phyloP scores from a whole-genome alignment of 2,329 filamentous ascomycete species.

The Monilinia fructigena region DNA sequence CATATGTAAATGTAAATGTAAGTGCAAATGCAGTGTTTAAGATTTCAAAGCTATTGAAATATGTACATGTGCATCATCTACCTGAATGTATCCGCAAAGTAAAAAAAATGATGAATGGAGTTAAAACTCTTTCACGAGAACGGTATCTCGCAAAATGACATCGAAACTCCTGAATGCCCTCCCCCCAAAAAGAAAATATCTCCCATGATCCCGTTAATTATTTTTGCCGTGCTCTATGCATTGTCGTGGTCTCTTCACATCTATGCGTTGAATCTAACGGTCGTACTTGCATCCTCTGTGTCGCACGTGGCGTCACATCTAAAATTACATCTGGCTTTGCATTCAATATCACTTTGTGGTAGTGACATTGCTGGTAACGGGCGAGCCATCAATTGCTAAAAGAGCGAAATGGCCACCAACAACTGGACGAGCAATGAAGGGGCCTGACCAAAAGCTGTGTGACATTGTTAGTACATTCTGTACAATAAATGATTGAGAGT shows the following conservation, averaged over 20 bases:
- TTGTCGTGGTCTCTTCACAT: neutral
- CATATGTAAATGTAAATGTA: neutral
- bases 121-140: neutral
- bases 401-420: slow-evolving; percentile 78
- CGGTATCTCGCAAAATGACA: neutral
- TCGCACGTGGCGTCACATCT: no score
- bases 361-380: no score
- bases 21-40: neutral
- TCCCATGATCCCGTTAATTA: neutral
- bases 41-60: neutral
- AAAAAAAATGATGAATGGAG: neutral
- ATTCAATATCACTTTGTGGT: no score
- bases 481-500: no score
- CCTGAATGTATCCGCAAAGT: no score
- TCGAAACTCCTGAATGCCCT: no score
- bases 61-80: neutral
- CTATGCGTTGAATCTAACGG: neutral
- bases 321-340: no score
- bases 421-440: slow-evolving; percentile 76
- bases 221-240: neutral
- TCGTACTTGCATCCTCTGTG: no score
- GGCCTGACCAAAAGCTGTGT: slow-evolving; percentile 25
- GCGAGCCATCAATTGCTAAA: slow-evolving; percentile 49
- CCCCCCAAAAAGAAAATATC: neutral
- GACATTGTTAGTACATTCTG: neutral